Evolutionary conservation across 768 basidiomycete species (phyloP).

Genomic region (Boletellus emodensis): DNA sequence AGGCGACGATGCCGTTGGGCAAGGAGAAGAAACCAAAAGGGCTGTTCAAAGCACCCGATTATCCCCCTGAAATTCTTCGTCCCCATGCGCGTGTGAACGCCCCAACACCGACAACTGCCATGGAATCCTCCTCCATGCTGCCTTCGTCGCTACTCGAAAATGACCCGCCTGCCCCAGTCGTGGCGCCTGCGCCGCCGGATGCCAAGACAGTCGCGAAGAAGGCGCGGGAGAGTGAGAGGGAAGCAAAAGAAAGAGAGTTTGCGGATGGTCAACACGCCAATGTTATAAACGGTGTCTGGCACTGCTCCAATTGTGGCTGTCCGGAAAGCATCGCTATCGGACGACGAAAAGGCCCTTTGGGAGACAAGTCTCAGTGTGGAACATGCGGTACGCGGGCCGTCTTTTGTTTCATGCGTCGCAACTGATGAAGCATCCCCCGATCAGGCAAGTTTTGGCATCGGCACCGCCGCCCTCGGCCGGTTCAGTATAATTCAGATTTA

Average conservation of each 20-base stretch:
- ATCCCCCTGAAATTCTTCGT: constrained; percentile 50
- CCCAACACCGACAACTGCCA: constrained; percentile 66
- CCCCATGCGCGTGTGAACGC: constrained; percentile 57
- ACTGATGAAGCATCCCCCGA: not conserved
- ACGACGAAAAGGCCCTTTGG: constrained; percentile 82
- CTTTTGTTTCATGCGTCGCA: not conserved
- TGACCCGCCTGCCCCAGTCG: constrained; percentile 47
- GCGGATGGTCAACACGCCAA: constrained; percentile 81
- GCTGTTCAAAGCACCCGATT: constrained; percentile 67
- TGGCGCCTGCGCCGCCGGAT: constrained; percentile 39
- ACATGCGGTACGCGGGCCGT: constrained; percentile 67
- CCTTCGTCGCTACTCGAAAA: constrained; percentile 55
- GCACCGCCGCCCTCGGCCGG: constrained; percentile 75
- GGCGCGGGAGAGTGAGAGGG: constrained; percentile 70
- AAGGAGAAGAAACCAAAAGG: constrained; percentile 72
- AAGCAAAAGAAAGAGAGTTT: constrained; percentile 81
- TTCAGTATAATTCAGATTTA: constrained; percentile 73
- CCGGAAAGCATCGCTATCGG: constrained; percentile 85
- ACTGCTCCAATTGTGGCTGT: constrained; percentile 92
- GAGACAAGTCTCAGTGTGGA: constrained; percentile 88
- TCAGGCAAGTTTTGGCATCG: constrained; percentile 89
- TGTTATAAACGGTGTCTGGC: constrained; percentile 83
- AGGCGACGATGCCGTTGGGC: constrained; percentile 35
- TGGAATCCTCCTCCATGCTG: constrained; percentile 51
- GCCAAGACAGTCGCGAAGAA: constrained; percentile 52